These are phyloP conservation scores for Harrya chromipes DNA, from an alignment of 768 basidiomycete species.

Conservation along the genomic window DNA sequence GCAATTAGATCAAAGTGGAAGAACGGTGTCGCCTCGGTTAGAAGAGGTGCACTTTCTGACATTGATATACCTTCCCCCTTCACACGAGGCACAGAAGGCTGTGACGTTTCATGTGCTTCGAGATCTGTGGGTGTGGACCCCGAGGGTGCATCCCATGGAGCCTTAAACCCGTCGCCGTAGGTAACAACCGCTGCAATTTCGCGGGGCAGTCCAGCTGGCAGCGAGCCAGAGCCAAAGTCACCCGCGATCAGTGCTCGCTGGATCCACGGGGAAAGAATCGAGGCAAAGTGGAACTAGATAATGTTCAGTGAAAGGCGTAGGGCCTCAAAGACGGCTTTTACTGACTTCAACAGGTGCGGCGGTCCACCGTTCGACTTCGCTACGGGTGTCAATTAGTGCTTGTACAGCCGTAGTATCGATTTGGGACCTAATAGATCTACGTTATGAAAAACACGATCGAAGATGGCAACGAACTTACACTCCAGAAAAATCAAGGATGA, in stretches of 20 bases:
- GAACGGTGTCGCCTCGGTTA: constrained; percentile 64
- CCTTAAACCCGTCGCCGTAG: constrained; percentile 43
- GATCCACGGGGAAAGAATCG: constrained; percentile 91
- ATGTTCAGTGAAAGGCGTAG: constrained; percentile 1
- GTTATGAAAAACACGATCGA: neutral
- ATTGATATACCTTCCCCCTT: neutral
- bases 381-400: constrained; percentile 84
- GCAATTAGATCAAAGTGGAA: constrained; percentile 87
- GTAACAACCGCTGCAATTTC: constrained; percentile 83
- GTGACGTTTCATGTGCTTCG: constrained; percentile 30
- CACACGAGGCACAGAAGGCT: constrained; percentile 1
- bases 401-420: constrained; percentile 93
- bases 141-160: constrained; percentile 14
- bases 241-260: constrained; percentile 85
- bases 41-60: constrained; percentile 31
- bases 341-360: constrained; percentile 69
- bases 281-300: constrained; percentile 88
- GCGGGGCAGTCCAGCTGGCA: constrained; percentile 34
- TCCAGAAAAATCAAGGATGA: constrained; percentile 88
- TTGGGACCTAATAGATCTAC: constrained; percentile 54
- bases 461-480: constrained; percentile 44
- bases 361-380: constrained; percentile 85
- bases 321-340: neutral
- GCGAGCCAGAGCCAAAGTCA: constrained; percentile 79
- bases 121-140: constrained; percentile 24